Evolutionary conservation across 78 protist species (phyloP).

Genomic region (Planoprotostelium fungivorum): DNA sequence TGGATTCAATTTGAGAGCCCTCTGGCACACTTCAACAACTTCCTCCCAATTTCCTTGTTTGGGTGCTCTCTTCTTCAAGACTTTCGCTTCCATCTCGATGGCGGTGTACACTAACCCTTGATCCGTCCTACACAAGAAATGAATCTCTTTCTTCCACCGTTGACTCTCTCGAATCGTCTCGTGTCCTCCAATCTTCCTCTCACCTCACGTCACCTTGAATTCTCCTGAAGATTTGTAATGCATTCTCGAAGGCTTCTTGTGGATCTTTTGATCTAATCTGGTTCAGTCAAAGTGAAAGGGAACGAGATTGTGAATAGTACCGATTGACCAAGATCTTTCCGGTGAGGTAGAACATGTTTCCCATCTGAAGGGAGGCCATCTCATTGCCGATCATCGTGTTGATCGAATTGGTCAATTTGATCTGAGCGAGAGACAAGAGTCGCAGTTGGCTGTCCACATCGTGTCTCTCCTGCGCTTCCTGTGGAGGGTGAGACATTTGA

Average conservation of each 20-base stretch:
- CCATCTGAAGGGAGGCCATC: not conserved
- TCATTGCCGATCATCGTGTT: not conserved
- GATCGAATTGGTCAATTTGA: not conserved
- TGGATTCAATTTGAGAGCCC: not conserved
- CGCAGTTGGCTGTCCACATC: not conserved
- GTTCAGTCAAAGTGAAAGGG: no score
- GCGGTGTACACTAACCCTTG: not conserved
- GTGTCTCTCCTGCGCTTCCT: not conserved
- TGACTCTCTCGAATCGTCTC: not conserved
- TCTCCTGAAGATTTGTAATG: not conserved
- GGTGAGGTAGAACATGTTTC: not conserved
- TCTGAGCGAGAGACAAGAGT: not conserved
- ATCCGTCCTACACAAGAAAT: not conserved
- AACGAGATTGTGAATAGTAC: no score
- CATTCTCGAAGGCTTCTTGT: not conserved
- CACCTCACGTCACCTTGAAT: not conserved
- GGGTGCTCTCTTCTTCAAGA: not conserved
- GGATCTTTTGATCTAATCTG: no score
- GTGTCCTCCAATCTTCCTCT: not conserved
- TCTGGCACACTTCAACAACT: not conserved
- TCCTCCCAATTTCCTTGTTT: not conserved
- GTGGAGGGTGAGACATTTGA: no score
- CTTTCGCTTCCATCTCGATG: not conserved
- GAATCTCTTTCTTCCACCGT: not conserved
- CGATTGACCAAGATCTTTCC: not conserved